phyloP scores from a whole-genome alignment of 306 rosid species.

The Pterocarpus santalinus region DNA sequence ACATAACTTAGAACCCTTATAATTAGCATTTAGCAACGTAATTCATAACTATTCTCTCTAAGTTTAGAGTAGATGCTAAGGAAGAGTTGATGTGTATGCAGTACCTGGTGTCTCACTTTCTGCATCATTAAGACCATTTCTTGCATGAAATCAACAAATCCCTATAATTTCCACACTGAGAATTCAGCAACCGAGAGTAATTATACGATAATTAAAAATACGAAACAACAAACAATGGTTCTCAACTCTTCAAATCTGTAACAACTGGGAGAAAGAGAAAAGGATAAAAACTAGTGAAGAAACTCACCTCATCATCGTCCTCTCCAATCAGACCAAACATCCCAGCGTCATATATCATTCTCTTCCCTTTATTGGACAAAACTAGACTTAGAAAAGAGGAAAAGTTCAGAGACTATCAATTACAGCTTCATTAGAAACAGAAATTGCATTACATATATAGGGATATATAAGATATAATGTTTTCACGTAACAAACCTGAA shows the following conservation, averaged over 20 bases:
- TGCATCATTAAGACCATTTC: conserved; percentile 53
- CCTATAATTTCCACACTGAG: conserved; percentile 36
- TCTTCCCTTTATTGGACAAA: conserved; percentile 56
- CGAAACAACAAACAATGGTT: too few species aligned
- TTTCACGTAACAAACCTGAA: conserved; percentile 45
- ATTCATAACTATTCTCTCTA: background rate
- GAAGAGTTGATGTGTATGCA: background rate
- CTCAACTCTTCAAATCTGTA: too few species aligned
- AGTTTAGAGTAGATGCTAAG: background rate
- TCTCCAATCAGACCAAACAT: conserved; percentile 55
- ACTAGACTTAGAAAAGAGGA: conserved; percentile 29
- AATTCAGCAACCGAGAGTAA: conserved; percentile 19
- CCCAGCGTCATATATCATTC: conserved; percentile 56
- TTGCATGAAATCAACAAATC: conserved; percentile 60
- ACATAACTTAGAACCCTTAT: background rate
- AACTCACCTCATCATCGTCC: conserved; percentile 55
- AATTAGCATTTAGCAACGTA: too few species aligned
- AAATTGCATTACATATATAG: background rate
- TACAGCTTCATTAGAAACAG: background rate
- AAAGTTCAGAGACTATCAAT: background rate
- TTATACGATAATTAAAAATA: background rate
- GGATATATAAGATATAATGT: background rate
- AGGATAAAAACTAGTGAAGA: background rate
- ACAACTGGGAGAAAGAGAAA: background rate
- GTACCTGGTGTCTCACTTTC: conserved; percentile 43